These are phyloP conservation scores for Solanum tarijense DNA, from an alignment of 257 asterid species.

Conservation along the genomic window DNA sequence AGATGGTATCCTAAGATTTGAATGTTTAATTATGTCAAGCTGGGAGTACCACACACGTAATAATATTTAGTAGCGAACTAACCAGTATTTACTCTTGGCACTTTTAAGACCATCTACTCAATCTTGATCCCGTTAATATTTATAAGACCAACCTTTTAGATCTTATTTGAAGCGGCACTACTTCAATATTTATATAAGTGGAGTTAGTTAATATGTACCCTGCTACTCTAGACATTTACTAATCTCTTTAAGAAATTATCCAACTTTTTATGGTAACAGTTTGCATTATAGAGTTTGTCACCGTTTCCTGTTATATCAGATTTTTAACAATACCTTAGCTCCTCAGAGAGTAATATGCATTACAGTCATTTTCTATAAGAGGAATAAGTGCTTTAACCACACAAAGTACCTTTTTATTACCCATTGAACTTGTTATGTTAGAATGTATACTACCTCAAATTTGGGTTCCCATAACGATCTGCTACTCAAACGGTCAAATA, in stretches of 20 bases:
- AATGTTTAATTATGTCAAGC: not conserved
- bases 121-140: not conserved
- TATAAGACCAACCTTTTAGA: not conserved
- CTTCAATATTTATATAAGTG: not conserved
- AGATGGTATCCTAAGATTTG: not conserved
- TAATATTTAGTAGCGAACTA: not conserved
- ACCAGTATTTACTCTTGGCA: not conserved
- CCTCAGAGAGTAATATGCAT: not conserved
- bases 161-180: not conserved
- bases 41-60: not conserved
- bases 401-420: not conserved
- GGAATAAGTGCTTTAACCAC: not conserved
- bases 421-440: not conserved
- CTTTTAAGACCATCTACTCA: not conserved
- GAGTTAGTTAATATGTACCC: not conserved
- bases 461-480: not conserved
- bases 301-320: not conserved
- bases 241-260: not conserved
- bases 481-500: not conserved
- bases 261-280: not conserved
- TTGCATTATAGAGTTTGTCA: not conserved
- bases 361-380: not conserved
- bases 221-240: not conserved
- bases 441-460: not conserved
- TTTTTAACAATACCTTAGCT: not conserved